A percentile compares a stretch with the other conserved stretches of the same genome.
Conservation (phyloP, 257 asterid genomes). For the Jaltomata sinuosa region DNA sequence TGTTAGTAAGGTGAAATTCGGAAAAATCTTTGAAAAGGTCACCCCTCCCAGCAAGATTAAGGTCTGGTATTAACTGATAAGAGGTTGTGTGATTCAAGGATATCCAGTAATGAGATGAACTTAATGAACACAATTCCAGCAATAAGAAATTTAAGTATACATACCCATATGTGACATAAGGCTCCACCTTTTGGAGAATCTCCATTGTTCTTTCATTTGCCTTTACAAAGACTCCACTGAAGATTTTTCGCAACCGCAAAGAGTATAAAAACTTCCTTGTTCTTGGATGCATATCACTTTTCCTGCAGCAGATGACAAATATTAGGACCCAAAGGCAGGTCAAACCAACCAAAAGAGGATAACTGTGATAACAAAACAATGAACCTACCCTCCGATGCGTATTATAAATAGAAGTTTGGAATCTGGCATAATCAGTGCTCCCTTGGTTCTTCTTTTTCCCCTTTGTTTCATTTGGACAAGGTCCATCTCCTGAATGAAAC, state of each 20-base stretch:
- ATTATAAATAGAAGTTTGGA: slow-evolving; percentile 57
- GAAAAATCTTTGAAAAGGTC: background rate
- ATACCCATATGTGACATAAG: slow-evolving; percentile 86
- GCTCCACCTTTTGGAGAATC: slow-evolving; percentile 68
- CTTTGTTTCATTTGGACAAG: slow-evolving; percentile 70
- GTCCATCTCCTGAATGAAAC: slow-evolving; percentile 60
- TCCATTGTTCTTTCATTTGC: slow-evolving; percentile 49
- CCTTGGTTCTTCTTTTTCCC: slow-evolving; percentile 32
- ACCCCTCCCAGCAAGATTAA: background rate
- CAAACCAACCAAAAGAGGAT: background rate
- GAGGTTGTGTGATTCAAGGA: background rate
- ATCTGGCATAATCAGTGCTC: slow-evolving; percentile 15
- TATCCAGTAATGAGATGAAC: background rate
- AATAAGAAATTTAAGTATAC: slow-evolving; percentile 2
- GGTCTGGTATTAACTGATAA: background rate
- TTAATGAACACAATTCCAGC: background rate
- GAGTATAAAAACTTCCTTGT: slow-evolving; percentile 58
- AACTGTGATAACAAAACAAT: background rate
- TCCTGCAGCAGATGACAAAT: slow-evolving; percentile 28
- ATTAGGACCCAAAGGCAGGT: background rate
- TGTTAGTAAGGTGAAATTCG: background rate
- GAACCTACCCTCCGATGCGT: slow-evolving; percentile 75
- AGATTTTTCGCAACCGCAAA: slow-evolving; percentile 50
- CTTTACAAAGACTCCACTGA: slow-evolving; percentile 72
- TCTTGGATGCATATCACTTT: slow-evolving; percentile 73